phyloP scores from a whole-genome alignment of 73 alveolate species.

The Urostyla sp. region DNA sequence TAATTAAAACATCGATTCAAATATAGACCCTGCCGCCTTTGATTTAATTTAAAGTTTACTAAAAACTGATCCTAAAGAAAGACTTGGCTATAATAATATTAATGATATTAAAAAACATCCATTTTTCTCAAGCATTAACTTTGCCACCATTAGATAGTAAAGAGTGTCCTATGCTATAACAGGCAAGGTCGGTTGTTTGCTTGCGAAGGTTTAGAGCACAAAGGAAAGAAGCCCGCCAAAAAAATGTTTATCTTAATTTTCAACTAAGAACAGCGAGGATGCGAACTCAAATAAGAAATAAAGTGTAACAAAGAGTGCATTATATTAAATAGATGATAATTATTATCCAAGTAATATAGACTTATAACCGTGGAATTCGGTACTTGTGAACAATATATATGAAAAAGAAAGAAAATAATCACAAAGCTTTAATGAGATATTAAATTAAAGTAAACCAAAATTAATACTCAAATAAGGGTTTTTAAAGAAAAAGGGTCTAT shows the following conservation, averaged over 20 bases:
- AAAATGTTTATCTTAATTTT: not conserved
- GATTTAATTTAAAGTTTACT: conserved; percentile 75
- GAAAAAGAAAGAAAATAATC: not conserved
- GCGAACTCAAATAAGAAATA: not conserved
- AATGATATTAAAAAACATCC: conserved; percentile 55
- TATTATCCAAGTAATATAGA: not conserved
- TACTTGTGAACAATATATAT: not conserved
- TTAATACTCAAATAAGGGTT: conserved; percentile 31
- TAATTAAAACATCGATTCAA: conserved; percentile 44
- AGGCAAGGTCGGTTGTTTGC: not conserved
- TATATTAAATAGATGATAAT: not conserved
- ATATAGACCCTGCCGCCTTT: conserved; percentile 76
- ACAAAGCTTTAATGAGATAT: not conserved
- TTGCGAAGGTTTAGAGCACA: not conserved
- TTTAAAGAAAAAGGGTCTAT: conserved; percentile 42
- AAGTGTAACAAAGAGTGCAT: conserved; percentile 1
- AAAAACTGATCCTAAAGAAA: conserved; percentile 56
- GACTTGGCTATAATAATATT: conserved; percentile 69
- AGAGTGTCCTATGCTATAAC: not conserved
- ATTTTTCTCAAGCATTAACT: conserved; percentile 61
- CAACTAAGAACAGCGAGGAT: conserved; percentile 6
- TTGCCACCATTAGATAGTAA: not conserved
- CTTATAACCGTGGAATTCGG: not conserved
- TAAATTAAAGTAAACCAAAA: not conserved
- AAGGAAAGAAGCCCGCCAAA: not conserved